Conservation (phyloP, 371 early-diverging fungal genomes). For the Apophysomyces ossiformis region DNA sequence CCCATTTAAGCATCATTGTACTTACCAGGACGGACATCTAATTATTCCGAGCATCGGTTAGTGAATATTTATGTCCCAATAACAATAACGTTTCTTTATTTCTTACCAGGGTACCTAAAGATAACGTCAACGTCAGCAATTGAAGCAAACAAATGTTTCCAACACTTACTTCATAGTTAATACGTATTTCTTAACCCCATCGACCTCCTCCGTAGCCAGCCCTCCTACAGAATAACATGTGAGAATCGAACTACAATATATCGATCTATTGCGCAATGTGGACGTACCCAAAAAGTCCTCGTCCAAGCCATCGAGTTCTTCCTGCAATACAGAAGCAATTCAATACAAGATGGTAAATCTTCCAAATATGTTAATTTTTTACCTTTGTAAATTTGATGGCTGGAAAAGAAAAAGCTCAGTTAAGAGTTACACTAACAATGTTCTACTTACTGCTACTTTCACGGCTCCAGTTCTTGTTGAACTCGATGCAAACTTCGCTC, state of each 20-base stretch:
- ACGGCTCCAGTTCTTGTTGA: constrained; percentile 68
- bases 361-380: constrained; percentile 5
- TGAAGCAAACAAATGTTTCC: background rate
- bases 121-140: background rate
- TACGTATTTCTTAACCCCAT: constrained; percentile 66
- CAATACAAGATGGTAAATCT: background rate
- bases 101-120: constrained; percentile 47
- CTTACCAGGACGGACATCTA: constrained; percentile 55
- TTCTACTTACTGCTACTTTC: constrained; percentile 51
- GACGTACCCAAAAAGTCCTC: constrained; percentile 69
- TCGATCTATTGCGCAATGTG: background rate
- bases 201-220: constrained; percentile 55
- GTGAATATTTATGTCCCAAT: background rate
- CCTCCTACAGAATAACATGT: constrained; percentile 31
- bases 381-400: constrained; percentile 54
- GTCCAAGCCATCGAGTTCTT: constrained; percentile 80
- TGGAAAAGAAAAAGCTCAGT: constrained; percentile 9
- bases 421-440: background rate
- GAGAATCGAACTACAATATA: background rate
- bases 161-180: constrained; percentile 76
- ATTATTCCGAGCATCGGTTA: background rate
- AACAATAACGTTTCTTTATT: background rate
- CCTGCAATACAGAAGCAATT: constrained; percentile 42
- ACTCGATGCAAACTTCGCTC: constrained; percentile 69
- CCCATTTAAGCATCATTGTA: background rate